phyloP scores from a whole-genome alignment of 495 filamentous ascomycete species.

The Glonium stellatum region DNA sequence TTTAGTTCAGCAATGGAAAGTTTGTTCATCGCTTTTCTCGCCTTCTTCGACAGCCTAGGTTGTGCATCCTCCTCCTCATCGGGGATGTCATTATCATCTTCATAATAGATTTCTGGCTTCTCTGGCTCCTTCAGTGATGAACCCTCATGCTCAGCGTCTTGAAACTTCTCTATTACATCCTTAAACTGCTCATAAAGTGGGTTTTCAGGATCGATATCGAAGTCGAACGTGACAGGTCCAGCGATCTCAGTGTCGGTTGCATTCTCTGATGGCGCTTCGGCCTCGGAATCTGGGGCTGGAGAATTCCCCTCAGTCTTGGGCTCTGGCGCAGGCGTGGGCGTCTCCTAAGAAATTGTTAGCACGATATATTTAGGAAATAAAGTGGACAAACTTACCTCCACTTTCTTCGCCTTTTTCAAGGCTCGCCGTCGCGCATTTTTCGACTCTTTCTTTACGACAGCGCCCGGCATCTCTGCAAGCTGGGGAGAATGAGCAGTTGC shows the following conservation, averaged over 20 bases:
- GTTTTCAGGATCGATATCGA: conserved; percentile 54
- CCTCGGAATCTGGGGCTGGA: background rate
- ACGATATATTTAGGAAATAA: background rate
- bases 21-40: conserved; percentile 81
- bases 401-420: conserved; percentile 29
- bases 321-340: conserved; percentile 10
- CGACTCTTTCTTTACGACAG: conserved; percentile 22
- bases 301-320: conserved; percentile 2
- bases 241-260: conserved; percentile 41
- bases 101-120: conserved; percentile 81
- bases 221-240: conserved; percentile 16
- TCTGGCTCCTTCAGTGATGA: conserved; percentile 58
- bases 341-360: conserved; percentile 7
- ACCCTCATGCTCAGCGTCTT: conserved; percentile 44
- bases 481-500: background rate
- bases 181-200: conserved; percentile 79
- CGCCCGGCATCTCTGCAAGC: conserved; percentile 18
- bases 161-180: conserved; percentile 69
- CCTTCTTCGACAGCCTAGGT: conserved; percentile 81
- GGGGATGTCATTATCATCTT: conserved; percentile 79
- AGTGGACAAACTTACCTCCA: conserved; percentile 14
- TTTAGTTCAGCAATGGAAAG: conserved; percentile 93
- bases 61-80: conserved; percentile 74
- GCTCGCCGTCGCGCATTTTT: conserved; percentile 34
- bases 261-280: conserved; percentile 1